These are phyloP conservation scores for Aspergillus sparsus DNA, from an alignment of 495 filamentous ascomycete species.

Conservation along the genomic window DNA sequence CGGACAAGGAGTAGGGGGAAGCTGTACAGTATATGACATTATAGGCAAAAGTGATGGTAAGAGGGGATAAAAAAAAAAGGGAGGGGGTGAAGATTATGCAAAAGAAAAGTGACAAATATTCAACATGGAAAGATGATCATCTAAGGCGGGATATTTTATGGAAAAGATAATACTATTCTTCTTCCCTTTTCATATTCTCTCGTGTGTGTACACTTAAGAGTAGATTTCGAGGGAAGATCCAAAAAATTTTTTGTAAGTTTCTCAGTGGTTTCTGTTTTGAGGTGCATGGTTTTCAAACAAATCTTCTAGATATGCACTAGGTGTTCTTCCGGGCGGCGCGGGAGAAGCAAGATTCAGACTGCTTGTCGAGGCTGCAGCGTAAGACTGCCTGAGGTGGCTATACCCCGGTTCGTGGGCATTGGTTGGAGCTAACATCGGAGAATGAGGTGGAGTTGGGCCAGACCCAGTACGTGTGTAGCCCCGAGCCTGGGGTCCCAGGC, in stretches of 20 bases:
- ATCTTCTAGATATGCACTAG: slow-evolving; percentile 92
- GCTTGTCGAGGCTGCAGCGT: slow-evolving; percentile 60
- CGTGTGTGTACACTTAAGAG: no score
- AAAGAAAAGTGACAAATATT: slow-evolving; percentile 6
- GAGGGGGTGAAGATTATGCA: background rate
- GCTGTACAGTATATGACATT: slow-evolving; percentile 5
- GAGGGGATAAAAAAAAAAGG: background rate
- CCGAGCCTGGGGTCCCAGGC: slow-evolving; percentile 29
- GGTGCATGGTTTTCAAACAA: slow-evolving; percentile 71
- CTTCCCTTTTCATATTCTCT: no score
- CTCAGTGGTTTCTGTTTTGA: slow-evolving; percentile 15
- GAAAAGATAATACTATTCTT: background rate
- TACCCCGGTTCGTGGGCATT: slow-evolving; percentile 34
- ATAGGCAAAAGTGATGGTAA: background rate
- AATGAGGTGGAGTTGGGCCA: slow-evolving; percentile 65
- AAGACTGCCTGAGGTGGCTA: slow-evolving; percentile 35
- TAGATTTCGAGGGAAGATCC: no score
- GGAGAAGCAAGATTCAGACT: slow-evolving; percentile 63
- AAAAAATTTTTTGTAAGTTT: background rate
- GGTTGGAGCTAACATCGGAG: slow-evolving; percentile 56
- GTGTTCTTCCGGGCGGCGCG: slow-evolving; percentile 71
- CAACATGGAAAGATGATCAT: slow-evolving; percentile 11
- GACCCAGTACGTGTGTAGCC: slow-evolving; percentile 44
- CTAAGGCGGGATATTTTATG: background rate
- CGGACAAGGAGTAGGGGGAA: background rate